phyloP scores from a whole-genome alignment of 495 filamentous ascomycete genomes.

The Daldinia grandis region DNA sequence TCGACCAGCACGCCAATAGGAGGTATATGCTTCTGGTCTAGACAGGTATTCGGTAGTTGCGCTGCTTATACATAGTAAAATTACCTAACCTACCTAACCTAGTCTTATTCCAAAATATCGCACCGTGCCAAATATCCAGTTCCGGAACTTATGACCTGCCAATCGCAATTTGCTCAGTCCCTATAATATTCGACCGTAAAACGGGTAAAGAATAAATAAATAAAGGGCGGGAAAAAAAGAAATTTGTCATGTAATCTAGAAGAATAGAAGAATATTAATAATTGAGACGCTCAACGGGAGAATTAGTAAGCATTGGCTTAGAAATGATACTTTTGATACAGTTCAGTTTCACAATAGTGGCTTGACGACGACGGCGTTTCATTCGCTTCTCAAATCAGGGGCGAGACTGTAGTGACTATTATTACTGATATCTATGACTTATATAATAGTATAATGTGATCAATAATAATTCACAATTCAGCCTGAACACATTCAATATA shows the following conservation, averaged over 20 bases:
- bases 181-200: neutral
- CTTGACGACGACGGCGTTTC: neutral
- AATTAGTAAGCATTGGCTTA: slow-evolving; percentile 31
- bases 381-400: neutral
- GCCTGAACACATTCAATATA: neutral
- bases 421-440: neutral
- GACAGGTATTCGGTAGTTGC: neutral
- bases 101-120: neutral
- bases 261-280: slow-evolving; percentile 8
- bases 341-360: neutral
- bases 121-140: neutral
- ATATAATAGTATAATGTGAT: neutral
- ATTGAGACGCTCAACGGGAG: neutral
- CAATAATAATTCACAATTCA: neutral
- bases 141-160: neutral
- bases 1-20: neutral
- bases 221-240: no score
- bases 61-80: neutral
- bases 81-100: no score
- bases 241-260: neutral
- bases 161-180: neutral
- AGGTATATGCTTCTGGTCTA: neutral
- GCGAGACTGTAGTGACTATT: neutral
- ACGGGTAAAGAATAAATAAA: neutral
- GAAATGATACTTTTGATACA: slow-evolving; percentile 12